Evolutionary conservation across 2,329 filamentous ascomycete species (phyloP), one percentile per base, ranked within the genome.

Genomic region (Seiridium unicorne): DNA sequence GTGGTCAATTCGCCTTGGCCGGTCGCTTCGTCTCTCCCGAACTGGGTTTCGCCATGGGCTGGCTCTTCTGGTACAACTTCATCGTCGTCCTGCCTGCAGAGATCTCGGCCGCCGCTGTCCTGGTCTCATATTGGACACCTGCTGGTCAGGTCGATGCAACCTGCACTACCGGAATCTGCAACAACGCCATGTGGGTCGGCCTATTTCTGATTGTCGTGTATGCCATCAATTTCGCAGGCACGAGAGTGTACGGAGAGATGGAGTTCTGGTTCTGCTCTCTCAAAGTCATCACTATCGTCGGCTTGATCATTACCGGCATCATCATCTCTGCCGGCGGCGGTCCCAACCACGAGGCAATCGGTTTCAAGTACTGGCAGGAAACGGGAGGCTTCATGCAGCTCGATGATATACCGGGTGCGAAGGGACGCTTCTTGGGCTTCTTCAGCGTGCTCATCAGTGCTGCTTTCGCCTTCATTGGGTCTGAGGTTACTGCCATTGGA

Each of bases 1-100:
- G 63, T 31, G 63, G 63, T 48, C 62, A 65, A 18, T 62, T 65
- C 8, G 61, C 62, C 47, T 61, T 62, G 57, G 64, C 62, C 34
- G 61, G 57, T 32, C 61, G 63, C 10, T 65, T 65, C 44, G 62
- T 65, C 32, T 60, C 60, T 31, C 63, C 64, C 10, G 57, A 48
- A 38, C 55, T 65, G 32, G 63, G 63, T 3, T 63, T 63, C 26
- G 62, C 61, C n/a, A 57, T 65, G 51, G 64, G 63, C 5, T 63
- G 62, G 13, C 56, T 55, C 34, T 65, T 64, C 36, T 61, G 63
- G 3, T 63, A 64, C 48, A 61, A 61, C n/a, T 65, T 60, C 48
- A 64, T 61, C 4, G 60, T 65, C 10, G 63, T 62, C 9, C 61
- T 66, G 2, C 61, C 63, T 0, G 61, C 60, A 26, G 63, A 66